These are phyloP conservation scores for Cyclocybe cylindracea DNA, from an alignment of 768 basidiomycete genomes.

Conservation along the genomic window DNA sequence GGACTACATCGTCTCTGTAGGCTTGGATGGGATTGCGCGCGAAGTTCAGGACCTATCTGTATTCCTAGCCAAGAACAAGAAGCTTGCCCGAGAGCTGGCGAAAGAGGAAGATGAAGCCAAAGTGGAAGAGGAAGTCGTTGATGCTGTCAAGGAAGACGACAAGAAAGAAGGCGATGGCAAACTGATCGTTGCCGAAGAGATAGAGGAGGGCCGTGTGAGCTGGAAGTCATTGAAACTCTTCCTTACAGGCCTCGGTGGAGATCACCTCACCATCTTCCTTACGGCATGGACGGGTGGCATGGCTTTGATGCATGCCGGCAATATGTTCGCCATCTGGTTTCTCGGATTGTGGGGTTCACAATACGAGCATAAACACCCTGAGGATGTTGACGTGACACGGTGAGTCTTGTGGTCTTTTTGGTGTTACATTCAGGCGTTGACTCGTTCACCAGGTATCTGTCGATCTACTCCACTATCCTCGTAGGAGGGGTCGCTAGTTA, in stretches of 20 bases:
- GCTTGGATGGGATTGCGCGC: slow-evolving; percentile 50
- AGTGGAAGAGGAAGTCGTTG: slow-evolving; percentile 28
- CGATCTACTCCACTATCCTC: slow-evolving; percentile 17
- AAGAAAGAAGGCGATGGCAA: slow-evolving; percentile 13
- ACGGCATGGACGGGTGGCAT: slow-evolving; percentile 26
- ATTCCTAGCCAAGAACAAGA: slow-evolving; percentile 40
- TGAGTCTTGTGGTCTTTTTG: slow-evolving; percentile 25
- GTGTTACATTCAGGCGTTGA: not conserved
- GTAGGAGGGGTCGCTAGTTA: slow-evolving; percentile 25
- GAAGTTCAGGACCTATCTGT: slow-evolving; percentile 49
- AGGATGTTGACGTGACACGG: slow-evolving; percentile 35
- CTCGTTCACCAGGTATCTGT: slow-evolving; percentile 43
- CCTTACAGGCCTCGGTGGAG: slow-evolving; percentile 37
- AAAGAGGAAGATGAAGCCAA: slow-evolving; percentile 19
- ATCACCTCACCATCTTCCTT: slow-evolving; percentile 34
- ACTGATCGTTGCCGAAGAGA: slow-evolving; percentile 66
- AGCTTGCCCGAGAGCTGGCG: slow-evolving; percentile 30
- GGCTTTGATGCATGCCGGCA: slow-evolving; percentile 24
- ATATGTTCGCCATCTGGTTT: slow-evolving; percentile 40
- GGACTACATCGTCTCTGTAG: slow-evolving; percentile 56
- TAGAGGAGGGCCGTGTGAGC: slow-evolving; percentile 38
- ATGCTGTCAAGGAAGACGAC: slow-evolving; percentile 24
- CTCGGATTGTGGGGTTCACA: slow-evolving; percentile 50
- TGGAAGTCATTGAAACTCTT: slow-evolving; percentile 37
- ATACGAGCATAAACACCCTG: slow-evolving; percentile 34